Base-by-base conservation (phyloP, 2,329 filamentous ascomycete genomes). In the Corynespora cassiicola region DNA sequence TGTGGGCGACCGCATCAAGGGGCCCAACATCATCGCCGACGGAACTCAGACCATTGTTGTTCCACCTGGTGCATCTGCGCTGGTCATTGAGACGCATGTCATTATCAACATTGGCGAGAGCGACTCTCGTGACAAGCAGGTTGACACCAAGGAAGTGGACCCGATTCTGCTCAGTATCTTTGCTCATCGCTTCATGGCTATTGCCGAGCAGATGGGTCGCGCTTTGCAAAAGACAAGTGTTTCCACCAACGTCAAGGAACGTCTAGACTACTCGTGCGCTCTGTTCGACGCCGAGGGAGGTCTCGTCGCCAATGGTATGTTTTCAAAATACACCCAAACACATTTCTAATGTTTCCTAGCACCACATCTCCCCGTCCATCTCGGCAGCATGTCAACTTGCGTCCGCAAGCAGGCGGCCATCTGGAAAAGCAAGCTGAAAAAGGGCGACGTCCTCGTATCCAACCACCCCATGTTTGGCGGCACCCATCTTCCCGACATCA, bases 11-110 rank as follows among this genome's bases (percentile, higher is more conserved):
- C 80, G 82, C 14, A 75, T 96, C 36, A 74, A 78, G 31, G 91
- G 91, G 0, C 91, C 91, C 1, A 90, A 90, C 0, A 88, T 96
- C 69, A 79, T 96, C 41, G 89, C 89, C 2, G 91, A 92, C 59
- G 86, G 86, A 7, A 91, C 88, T 1, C 92, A 96, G 68, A 97
- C 92, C 0, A 94, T 97, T 47, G 88, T 96, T 0, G 84, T 96
- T 3, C 88, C 88, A 0, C 92, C 91, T 0, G 81, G 80, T 19
- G 82, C 90, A 2, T 81, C 82, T 15, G 92, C 91, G 0, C 71
- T 90, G 16, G 77, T 96, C 20, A 84, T 95, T 12, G 79, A 89
- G 47, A 95, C 90, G 0, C 92, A 96, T 56, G 89, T 96, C 6
- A 79, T 96, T 6, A 91, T 96, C 59, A 90, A 96, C 50, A 80